Conservation (phyloP, 805 yeast genomes). For the Candida endomychidarum region DNA sequence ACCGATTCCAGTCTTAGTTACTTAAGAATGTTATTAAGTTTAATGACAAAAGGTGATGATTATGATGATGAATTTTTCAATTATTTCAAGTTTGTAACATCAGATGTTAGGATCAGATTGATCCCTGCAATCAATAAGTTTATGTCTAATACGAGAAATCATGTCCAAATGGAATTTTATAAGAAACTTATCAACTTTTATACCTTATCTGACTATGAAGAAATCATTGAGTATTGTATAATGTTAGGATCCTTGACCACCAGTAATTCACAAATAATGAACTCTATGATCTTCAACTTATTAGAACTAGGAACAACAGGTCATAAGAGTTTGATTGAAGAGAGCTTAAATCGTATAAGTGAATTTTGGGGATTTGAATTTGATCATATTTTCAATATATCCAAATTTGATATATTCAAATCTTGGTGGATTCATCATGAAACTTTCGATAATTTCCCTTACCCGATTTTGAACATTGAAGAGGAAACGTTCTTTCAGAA, state of each 20-base stretch:
- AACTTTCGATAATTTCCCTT: slow-evolving; percentile 39
- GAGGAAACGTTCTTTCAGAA: background rate
- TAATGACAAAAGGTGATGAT: background rate
- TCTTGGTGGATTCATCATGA: slow-evolving; percentile 42
- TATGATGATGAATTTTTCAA: slow-evolving; percentile 1
- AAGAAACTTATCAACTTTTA: slow-evolving; percentile 6
- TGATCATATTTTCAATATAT: background rate
- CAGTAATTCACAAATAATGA: slow-evolving; percentile 6
- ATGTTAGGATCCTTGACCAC: slow-evolving; percentile 10
- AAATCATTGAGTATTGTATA: slow-evolving; percentile 11
- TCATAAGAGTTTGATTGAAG: background rate
- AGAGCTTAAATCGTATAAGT: background rate
- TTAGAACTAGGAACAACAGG: slow-evolving; percentile 11
- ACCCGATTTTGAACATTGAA: background rate
- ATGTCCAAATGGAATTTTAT: slow-evolving; percentile 11
- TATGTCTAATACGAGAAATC: background rate
- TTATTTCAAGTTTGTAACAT: slow-evolving; percentile 5
- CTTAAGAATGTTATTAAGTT: slow-evolving; percentile 9
- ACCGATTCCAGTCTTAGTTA: slow-evolving; percentile 1
- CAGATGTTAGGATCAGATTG: slow-evolving; percentile 8
- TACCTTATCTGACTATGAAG: slow-evolving; percentile 1
- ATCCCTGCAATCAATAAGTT: slow-evolving; percentile 9
- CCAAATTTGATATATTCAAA: slow-evolving; percentile 35
- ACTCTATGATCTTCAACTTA: slow-evolving; percentile 12
- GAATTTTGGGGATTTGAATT: slow-evolving; percentile 1